A percentile compares a stretch with the other conserved stretches of the same genome.
phyloP scores from a whole-genome alignment of 2,329 filamentous ascomycete species.

The Ophiocordyceps camponoti-saundersi region DNA sequence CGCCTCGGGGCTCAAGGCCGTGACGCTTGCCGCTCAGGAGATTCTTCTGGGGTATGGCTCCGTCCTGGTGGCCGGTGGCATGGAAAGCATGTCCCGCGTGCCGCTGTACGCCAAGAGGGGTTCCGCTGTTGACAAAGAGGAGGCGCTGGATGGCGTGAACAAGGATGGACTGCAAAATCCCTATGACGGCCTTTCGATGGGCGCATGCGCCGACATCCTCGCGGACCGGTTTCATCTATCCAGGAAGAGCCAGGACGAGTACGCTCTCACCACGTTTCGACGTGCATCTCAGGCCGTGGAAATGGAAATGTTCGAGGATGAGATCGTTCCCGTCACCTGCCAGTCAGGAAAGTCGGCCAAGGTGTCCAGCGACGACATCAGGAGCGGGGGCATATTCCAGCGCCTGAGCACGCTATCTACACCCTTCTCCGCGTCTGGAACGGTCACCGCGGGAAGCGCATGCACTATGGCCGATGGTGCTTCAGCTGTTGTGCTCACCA shows the following conservation, averaged over 20 bases:
- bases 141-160: constrained; percentile 78
- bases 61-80: constrained; percentile 81
- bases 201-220: constrained; percentile 87
- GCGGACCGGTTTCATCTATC: constrained; percentile 73
- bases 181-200: constrained; percentile 96
- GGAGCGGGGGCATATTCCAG: constrained; percentile 68
- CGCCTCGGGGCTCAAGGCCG: constrained; percentile 85
- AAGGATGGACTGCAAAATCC: constrained; percentile 94
- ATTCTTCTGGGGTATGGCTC: constrained; percentile 84
- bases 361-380: constrained; percentile 77
- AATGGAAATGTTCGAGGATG: constrained; percentile 65
- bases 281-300: constrained; percentile 84
- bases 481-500: constrained; percentile 73
- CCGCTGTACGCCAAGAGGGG: constrained; percentile 81
- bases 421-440: constrained; percentile 75
- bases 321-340: constrained; percentile 78
- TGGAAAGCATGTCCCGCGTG: constrained; percentile 95
- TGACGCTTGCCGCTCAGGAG: constrained; percentile 78
- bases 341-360: constrained; percentile 66
- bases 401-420: constrained; percentile 79
- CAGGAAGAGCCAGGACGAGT: constrained; percentile 77
- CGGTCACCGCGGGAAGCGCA: constrained; percentile 86
- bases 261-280: constrained; percentile 77
- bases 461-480: constrained; percentile 92
- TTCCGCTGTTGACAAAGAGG: constrained; percentile 73